Percentiles rank a stretch among this genome's conserved stretches.
phyloP scores from a whole-genome alignment of 331 rosid genomes.

The Malus hybrid region DNA sequence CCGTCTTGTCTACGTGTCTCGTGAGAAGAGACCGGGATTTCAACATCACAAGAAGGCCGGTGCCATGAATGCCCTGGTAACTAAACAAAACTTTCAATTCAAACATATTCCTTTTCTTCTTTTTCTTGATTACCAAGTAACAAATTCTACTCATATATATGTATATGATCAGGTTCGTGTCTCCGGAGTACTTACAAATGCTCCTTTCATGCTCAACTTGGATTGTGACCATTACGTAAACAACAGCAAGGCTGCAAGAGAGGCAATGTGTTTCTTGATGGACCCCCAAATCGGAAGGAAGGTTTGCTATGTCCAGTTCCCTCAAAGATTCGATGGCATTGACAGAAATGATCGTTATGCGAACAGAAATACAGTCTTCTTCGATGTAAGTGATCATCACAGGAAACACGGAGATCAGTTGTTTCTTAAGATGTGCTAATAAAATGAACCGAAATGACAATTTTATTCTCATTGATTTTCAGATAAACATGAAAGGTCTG shows the following conservation, averaged over 20 bases:
- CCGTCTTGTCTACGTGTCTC: too few relatives aligned
- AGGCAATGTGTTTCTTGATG: constrained; percentile 96
- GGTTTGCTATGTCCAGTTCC: constrained; percentile 85
- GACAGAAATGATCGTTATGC: constrained; percentile 86
- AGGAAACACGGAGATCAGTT: not conserved
- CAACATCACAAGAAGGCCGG: too few relatives aligned
- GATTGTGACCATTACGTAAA: constrained; percentile 92
- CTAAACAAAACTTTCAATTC: too few relatives aligned
- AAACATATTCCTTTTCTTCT: constrained; percentile 1
- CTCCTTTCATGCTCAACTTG: constrained; percentile 85
- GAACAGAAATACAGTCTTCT: constrained; percentile 84
- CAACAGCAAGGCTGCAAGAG: constrained; percentile 76
- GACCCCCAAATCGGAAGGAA: constrained; percentile 79
- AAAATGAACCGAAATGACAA: constrained; percentile 4
- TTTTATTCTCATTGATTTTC: constrained; percentile 10
- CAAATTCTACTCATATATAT: not conserved
- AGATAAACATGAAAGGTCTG: constrained; percentile 87
- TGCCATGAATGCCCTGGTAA: too few relatives aligned
- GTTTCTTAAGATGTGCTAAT: not conserved
- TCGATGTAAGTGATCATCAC: constrained; percentile 45
- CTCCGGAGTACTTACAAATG: constrained; percentile 85
- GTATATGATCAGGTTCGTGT: constrained; percentile 67
- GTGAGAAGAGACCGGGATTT: too few relatives aligned
- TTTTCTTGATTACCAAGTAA: not conserved
- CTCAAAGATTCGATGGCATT: constrained; percentile 84